A percentile compares a stretch with the other conserved stretches of the same genome.
These are phyloP conservation scores for Myxozyma vanderwaltii DNA, from an alignment of 805 yeast species.

Conservation along the genomic window DNA sequence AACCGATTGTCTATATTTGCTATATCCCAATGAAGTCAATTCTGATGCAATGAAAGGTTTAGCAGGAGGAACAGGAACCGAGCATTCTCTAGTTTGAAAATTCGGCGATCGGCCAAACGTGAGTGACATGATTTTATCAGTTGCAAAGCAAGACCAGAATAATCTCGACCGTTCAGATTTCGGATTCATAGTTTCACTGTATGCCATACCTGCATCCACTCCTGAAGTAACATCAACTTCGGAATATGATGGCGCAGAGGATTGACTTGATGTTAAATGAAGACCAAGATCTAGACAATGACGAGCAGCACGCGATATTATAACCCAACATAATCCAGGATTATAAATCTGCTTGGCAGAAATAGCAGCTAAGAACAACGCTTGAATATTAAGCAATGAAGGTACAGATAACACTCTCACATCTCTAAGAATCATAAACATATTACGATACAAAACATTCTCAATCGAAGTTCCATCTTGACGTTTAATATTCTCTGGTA, in stretches of 20 bases:
- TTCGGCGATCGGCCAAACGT: conserved; percentile 30
- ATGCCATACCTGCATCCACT: conserved; percentile 26
- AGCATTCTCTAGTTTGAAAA: conserved; percentile 24
- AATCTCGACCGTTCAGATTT: conserved; percentile 21
- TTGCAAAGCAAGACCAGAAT: conserved; percentile 26
- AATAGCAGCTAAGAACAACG: conserved; percentile 23
- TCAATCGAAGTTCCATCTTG: conserved; percentile 17
- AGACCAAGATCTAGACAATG: conserved; percentile 29
- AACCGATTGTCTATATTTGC: conserved; percentile 24
- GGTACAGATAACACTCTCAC: conserved; percentile 24
- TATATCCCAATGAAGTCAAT: conserved; percentile 16
- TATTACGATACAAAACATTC: conserved; percentile 18
- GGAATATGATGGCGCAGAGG: not conserved
- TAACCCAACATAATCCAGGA: conserved; percentile 31
- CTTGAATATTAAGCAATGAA: conserved; percentile 24
- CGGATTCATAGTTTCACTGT: conserved; percentile 1
- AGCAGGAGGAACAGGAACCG: conserved; percentile 14
- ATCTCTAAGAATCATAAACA: conserved; percentile 23
- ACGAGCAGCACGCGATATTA: conserved; percentile 26
- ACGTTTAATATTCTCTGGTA: not conserved
- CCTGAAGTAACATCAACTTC: not conserved
- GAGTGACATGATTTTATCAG: conserved; percentile 25
- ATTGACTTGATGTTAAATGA: not conserved
- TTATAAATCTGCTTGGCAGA: conserved; percentile 27
- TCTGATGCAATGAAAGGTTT: conserved; percentile 13